Percentiles rank a stretch among this genome's conserved stretches.
Conservation (phyloP, 108 stramenopile genomes). For the Nitzschia inconspicua region DNA sequence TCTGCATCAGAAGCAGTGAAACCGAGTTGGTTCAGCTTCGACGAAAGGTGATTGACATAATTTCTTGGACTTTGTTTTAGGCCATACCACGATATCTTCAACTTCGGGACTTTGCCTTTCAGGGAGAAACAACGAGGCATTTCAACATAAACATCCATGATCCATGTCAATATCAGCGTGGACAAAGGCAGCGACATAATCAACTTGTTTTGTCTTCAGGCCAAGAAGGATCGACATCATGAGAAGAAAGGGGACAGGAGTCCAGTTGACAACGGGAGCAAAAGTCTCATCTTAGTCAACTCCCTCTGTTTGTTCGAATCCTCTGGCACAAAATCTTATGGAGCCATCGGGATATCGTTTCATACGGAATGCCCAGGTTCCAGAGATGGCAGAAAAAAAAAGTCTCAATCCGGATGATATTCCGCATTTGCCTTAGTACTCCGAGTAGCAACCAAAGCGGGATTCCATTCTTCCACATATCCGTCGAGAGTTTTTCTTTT, state of each 20-base stretch:
- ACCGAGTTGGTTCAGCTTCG: conserved; percentile 4
- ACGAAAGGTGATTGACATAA: conserved; percentile 26
- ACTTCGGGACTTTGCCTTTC: conserved; percentile 15
- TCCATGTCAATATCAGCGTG: neutral
- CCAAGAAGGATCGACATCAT: conserved; percentile 16
- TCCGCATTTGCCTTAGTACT: no score
- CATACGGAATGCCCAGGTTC: conserved; percentile 43
- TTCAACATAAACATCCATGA: conserved; percentile 11
- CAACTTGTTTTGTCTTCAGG: conserved; percentile 30
- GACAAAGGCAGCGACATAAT: conserved; percentile 21
- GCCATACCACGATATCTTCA: conserved; percentile 31
- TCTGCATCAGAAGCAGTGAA: conserved; percentile 19
- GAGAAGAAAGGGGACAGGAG: conserved; percentile 33
- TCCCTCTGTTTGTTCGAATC: conserved; percentile 40
- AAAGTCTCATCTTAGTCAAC: conserved; percentile 35
- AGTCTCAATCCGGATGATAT: no score
- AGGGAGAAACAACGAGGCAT: conserved; percentile 3
- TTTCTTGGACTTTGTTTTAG: conserved; percentile 21
- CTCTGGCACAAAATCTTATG: conserved; percentile 41
- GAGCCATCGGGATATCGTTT: conserved; percentile 52
- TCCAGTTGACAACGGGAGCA: conserved; percentile 51
- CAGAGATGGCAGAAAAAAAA: conserved; percentile 33
- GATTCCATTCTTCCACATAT: no score
- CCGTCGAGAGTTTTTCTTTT: no score
- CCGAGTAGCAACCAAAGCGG: no score